These are phyloP conservation scores for Colletotrichum chlorophyti DNA, from an alignment of 2,329 filamentous ascomycete species.

Conservation along the genomic window DNA sequence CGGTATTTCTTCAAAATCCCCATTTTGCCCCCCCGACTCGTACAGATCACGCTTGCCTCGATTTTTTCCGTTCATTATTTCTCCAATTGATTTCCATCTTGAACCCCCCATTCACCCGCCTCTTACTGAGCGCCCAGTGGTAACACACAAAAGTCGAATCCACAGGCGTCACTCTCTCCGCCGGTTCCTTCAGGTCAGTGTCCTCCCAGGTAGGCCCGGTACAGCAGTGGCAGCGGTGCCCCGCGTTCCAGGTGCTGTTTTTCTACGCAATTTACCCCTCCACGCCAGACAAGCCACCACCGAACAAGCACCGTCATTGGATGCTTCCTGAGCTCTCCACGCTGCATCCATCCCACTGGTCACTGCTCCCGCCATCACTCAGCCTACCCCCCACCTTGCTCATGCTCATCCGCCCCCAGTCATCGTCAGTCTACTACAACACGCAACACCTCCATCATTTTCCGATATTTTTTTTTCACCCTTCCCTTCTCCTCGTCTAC, in stretches of 20 bases:
- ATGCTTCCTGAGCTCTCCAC: conserved; percentile 5
- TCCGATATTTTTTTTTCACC: neutral
- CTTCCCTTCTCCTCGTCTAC: no score
- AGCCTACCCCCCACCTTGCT: neutral
- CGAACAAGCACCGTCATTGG: conserved; percentile 9
- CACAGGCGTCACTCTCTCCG: neutral
- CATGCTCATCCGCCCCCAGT: neutral
- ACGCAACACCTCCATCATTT: neutral
- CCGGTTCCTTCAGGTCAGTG: conserved; percentile 15
- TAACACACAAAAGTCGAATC: no score
- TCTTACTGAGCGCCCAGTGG: no score
- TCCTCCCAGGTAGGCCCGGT: neutral
- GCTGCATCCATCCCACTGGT: conserved; percentile 6
- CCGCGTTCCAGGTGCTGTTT: conserved; percentile 15
- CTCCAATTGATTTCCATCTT: no score
- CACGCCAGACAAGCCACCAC: conserved; percentile 26
- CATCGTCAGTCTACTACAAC: conserved; percentile 18
- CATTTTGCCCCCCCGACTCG: no score
- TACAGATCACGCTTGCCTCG: no score
- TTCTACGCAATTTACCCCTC: conserved; percentile 24
- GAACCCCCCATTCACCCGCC: no score
- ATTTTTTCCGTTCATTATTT: no score
- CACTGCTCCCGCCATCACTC: neutral
- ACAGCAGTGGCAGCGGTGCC: conserved; percentile 1
- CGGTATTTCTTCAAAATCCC: no score